Evolutionary conservation across 805 yeast genomes (phyloP), one percentile per base, ranked within the genome.

Genomic region (Saccharomycopsis javanensis): DNA sequence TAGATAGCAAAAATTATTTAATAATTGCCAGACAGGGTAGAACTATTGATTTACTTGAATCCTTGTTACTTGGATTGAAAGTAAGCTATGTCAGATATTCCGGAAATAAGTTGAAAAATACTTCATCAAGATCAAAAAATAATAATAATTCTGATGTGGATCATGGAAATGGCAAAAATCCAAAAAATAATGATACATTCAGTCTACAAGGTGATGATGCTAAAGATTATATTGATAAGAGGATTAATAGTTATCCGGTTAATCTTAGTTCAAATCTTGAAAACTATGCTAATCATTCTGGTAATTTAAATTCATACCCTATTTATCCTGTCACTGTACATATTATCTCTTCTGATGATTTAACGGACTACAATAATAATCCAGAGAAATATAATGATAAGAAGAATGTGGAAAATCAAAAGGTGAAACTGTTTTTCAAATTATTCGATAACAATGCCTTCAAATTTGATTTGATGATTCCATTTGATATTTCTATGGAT

Each of bases 21-120:
- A 72, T 92, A 1, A 79, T 90, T 1, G 82, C 90, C 59, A 76
- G 85, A 56, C 79, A 86, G 3, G 95, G 82, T 13, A 72, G 80
- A 70, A 75, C 85, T 51, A 67, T 88, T 64, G 97, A 88, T 68
- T 71, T 88, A 60, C 68, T 84, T 4, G 94, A 88, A 63, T 88
- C 90, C 1, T 69, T 88, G 20, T 68, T 88, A 50, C 65, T 83
- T 42, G 91, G 92, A 1, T 79, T 79, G 58, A 78, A 77, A 60
- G 76, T 81, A 11, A 73, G 73, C 57, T 75, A 85, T 33, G 78
- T 76, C 58, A 72, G 88, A 62, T 81, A 83, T 64, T 76, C 79
- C 23, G 94, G 95, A 1, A 75, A 76, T 60, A 75, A 81, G 63
- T 70, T 86, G 37, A 83, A 80, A 60, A 85, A 80, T 31, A 45